These are phyloP conservation scores for Exophiala aquamarina DNA, from an alignment of 2,329 filamentous ascomycete species.

Conservation along the genomic window DNA sequence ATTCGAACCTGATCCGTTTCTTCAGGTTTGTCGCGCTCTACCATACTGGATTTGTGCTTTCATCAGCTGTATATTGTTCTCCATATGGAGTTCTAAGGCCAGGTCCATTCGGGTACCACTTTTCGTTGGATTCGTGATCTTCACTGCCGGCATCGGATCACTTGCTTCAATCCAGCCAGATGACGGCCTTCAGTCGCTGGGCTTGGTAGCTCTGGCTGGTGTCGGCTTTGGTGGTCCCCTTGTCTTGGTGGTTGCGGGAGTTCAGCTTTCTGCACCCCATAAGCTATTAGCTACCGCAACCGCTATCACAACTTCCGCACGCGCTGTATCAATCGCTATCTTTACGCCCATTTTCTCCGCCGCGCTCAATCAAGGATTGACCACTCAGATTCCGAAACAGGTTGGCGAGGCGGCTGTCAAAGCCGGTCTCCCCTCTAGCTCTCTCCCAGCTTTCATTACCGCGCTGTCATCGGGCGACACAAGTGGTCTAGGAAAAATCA, in stretches of 20 bases:
- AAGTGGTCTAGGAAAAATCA: neutral
- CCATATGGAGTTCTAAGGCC: constrained; percentile 11
- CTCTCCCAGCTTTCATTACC: constrained; percentile 9
- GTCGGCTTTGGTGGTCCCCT: constrained; percentile 11
- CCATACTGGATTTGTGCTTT: constrained; percentile 1
- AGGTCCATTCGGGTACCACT: constrained; percentile 5
- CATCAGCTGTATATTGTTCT: constrained; percentile 2
- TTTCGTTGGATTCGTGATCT: constrained; percentile 4
- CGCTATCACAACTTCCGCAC: constrained; percentile 10
- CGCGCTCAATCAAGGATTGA: constrained; percentile 5
- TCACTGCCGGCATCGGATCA: constrained; percentile 12
- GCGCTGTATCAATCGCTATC: constrained; percentile 9
- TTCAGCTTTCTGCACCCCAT: constrained; percentile 16
- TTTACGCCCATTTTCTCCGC: constrained; percentile 13
- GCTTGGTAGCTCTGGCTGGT: constrained; percentile 6
- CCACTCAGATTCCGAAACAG: constrained; percentile 8
- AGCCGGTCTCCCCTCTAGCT: constrained; percentile 10
- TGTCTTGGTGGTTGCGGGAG: constrained; percentile 12
- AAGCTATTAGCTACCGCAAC: constrained; percentile 16
- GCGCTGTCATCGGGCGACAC: constrained; percentile 16
- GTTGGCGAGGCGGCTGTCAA: constrained; percentile 5
- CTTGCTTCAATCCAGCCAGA: constrained; percentile 15
- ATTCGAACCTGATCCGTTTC: constrained; percentile 6
- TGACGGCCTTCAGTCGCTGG: constrained; percentile 1
- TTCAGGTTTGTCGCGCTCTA: neutral